These are phyloP conservation scores for Xylaria venustula DNA, from an alignment of 495 filamentous ascomycete species.

Conservation along the genomic window DNA sequence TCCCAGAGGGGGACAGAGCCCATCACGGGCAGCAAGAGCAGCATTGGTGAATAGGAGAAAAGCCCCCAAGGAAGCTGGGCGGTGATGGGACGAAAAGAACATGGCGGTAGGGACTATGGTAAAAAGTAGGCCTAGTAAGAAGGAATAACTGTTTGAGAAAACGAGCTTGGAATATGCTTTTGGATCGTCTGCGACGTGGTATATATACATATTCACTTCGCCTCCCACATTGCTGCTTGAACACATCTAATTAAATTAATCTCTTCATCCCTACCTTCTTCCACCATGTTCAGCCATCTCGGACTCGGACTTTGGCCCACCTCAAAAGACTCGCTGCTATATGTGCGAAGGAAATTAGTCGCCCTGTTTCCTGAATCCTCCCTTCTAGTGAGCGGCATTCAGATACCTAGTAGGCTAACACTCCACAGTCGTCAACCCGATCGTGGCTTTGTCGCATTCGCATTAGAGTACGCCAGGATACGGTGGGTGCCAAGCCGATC, in stretches of 20 bases:
- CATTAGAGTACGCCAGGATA: no score
- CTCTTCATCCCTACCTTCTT: no score
- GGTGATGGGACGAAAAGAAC: not conserved
- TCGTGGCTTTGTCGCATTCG: no score
- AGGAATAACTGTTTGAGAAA: no score
- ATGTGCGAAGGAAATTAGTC: not conserved
- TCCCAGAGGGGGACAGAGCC: constrained; percentile 35
- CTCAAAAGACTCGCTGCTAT: not conserved
- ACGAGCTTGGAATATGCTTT: no score
- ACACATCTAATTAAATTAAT: no score
- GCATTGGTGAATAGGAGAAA: constrained; percentile 6
- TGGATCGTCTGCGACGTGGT: not conserved
- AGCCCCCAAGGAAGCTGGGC: not conserved
- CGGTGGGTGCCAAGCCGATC: not conserved
- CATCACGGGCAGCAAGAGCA: constrained; percentile 27
- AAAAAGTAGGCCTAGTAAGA: no score
- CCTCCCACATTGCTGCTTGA: no score
- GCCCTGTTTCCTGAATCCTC: not conserved
- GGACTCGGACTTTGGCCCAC: constrained; percentile 1
- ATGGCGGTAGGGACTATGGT: not conserved
- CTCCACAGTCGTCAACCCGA: no score
- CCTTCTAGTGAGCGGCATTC: not conserved
- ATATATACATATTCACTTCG: constrained; percentile 1
- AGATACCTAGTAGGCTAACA: no score
- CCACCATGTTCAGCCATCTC: no score